These are phyloP conservation scores for Trametes cinnabarina DNA, from an alignment of 768 basidiomycete species.

Conservation along the genomic window DNA sequence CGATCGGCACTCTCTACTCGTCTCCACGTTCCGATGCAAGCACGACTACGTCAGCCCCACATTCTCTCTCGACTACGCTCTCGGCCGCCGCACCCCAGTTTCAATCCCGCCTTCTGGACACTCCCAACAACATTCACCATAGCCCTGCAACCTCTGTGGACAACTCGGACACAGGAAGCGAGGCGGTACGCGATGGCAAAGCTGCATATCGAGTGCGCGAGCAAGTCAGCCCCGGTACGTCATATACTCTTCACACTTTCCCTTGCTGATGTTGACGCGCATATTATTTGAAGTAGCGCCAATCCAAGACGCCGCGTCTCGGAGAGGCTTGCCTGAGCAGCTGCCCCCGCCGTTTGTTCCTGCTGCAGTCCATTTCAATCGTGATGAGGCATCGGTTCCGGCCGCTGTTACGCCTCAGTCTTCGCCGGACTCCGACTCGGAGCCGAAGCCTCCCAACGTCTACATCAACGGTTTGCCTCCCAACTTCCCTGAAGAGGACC, in stretches of 20 bases:
- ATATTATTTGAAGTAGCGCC: neutral
- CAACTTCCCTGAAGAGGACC: slow-evolving; percentile 76
- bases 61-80: slow-evolving; percentile 11
- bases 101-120: slow-evolving; percentile 19
- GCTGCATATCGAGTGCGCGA: neutral
- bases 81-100: slow-evolving; percentile 19
- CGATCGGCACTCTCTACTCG: neutral
- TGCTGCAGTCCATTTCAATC: neutral
- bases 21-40: slow-evolving; percentile 7
- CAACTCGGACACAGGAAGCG: neutral
- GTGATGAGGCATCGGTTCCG: neutral
- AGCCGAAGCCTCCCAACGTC: slow-evolving; percentile 56
- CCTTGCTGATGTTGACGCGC: neutral
- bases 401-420: neutral
- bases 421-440: neutral
- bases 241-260: too few relatives aligned
- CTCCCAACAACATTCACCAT: slow-evolving; percentile 20
- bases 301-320: neutral
- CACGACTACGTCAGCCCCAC: slow-evolving; percentile 2
- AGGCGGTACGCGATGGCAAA: neutral
- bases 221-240: slow-evolving; percentile 11
- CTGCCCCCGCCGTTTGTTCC: slow-evolving; percentile 15
- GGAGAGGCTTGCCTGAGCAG: neutral
- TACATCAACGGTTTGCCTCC: slow-evolving; percentile 88
- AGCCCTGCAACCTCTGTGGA: neutral